Evolutionary conservation across 148 eudicot genomes (phyloP).

Genomic region (Tetragonia tetragonoides): DNA sequence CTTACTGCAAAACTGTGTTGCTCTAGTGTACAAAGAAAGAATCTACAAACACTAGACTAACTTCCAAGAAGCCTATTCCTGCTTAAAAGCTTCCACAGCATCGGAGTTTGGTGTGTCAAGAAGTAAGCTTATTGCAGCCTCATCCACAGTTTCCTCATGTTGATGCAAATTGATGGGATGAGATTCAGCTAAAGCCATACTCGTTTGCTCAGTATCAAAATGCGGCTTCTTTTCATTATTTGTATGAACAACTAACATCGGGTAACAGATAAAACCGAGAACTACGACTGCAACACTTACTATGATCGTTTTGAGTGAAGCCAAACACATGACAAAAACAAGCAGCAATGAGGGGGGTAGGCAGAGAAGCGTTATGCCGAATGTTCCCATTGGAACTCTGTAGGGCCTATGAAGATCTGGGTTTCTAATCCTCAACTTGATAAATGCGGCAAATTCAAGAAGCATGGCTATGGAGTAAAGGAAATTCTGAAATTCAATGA

Average conservation of each 20-base stretch:
- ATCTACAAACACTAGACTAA: no score
- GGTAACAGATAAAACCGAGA: conserved; percentile 51
- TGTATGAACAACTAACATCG: conserved; percentile 22
- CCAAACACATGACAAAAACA: conserved; percentile 66
- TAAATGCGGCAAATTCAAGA: conserved; percentile 73
- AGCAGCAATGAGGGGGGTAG: conserved; percentile 66
- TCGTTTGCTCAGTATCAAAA: background rate
- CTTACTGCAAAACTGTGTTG: no score
- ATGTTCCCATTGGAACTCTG: conserved; percentile 56
- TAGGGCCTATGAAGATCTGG: conserved; percentile 73
- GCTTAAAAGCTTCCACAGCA: background rate
- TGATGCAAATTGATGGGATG: background rate
- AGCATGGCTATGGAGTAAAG: conserved; percentile 74
- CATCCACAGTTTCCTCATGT: background rate
- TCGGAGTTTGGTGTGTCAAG: background rate
- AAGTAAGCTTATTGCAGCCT: background rate
- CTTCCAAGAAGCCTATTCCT: background rate
- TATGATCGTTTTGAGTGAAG: conserved; percentile 43
- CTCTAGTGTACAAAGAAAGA: no score
- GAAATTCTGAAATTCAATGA: conserved; percentile 70
- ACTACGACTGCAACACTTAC: conserved; percentile 47
- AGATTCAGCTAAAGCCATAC: background rate
- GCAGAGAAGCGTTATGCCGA: conserved; percentile 57
- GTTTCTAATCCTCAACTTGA: conserved; percentile 50
- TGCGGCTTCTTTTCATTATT: background rate